These are phyloP conservation scores for Aspergillus awamori DNA, from an alignment of 2,329 filamentous ascomycete genomes.

Conservation along the genomic window DNA sequence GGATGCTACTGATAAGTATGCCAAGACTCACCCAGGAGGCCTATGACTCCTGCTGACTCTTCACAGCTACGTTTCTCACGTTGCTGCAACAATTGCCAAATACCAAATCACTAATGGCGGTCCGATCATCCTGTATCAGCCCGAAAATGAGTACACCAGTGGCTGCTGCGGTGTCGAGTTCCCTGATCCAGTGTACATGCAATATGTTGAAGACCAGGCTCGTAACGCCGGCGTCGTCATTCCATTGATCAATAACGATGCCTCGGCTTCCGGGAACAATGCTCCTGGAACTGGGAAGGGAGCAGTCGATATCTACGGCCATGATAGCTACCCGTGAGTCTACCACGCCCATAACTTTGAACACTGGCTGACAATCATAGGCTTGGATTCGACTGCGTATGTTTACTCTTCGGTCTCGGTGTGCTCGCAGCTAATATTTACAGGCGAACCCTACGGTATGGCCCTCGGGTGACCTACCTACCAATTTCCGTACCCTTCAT, in stretches of 20 bases:
- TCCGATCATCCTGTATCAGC: slow-evolving; percentile 75
- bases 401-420: neutral
- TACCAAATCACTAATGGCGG: slow-evolving; percentile 82
- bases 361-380: slow-evolving; percentile 20
- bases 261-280: slow-evolving; percentile 61
- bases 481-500: slow-evolving; percentile 58
- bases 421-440: slow-evolving; percentile 14
- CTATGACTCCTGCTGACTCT: slow-evolving; percentile 12
- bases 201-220: slow-evolving; percentile 70
- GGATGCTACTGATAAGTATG: slow-evolving; percentile 66
- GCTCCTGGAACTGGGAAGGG: slow-evolving; percentile 63
- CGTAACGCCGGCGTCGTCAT: slow-evolving; percentile 70
- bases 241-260: slow-evolving; percentile 76
- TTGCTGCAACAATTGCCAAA: slow-evolving; percentile 69
- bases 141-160: slow-evolving; percentile 77
- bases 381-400: slow-evolving; percentile 46
- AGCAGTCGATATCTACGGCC: slow-evolving; percentile 66
- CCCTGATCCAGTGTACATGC: slow-evolving; percentile 69
- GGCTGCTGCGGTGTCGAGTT: slow-evolving; percentile 56
- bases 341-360: neutral
- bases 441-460: slow-evolving; percentile 61
- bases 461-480: slow-evolving; percentile 61
- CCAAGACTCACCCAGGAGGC: too few species aligned
- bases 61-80: slow-evolving; percentile 60
- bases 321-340: slow-evolving; percentile 63